Conservation (phyloP, 2,329 filamentous ascomycete genomes). For the Diaporthe vaccinii region DNA sequence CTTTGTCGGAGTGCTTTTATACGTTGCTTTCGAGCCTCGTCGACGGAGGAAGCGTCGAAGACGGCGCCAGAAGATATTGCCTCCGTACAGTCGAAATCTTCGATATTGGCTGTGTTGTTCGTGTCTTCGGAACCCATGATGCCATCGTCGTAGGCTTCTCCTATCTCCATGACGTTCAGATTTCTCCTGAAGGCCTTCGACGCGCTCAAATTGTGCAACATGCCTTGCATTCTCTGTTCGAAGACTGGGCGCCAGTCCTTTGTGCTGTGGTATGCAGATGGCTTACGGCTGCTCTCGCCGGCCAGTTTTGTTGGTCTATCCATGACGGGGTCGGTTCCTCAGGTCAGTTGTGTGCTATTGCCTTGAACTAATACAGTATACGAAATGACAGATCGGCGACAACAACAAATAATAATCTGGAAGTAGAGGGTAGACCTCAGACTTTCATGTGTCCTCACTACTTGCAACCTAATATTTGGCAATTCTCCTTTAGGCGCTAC, state of each 20-base stretch:
- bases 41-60: background rate
- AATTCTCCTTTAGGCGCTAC: background rate
- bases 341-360: background rate
- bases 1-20: background rate
- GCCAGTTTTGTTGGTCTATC: background rate
- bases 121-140: background rate
- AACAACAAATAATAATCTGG: no score
- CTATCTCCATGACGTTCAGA: background rate
- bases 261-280: background rate
- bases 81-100: background rate
- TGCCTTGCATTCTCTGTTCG: background rate
- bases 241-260: background rate
- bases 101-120: background rate
- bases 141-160: background rate
- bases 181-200: background rate
- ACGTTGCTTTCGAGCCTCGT: background rate
- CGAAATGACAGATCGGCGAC: background rate
- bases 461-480: background rate
- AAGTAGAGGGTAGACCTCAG: background rate
- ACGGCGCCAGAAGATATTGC: background rate
- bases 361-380: background rate
- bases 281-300: background rate
- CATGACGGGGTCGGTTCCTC: background rate
- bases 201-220: background rate
- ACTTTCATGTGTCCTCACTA: background rate